Percentiles rank a stretch among this genome's conserved stretches.
These are phyloP conservation scores for Claviceps capensis DNA, from an alignment of 2,329 filamentous ascomycete genomes.

Conservation along the genomic window DNA sequence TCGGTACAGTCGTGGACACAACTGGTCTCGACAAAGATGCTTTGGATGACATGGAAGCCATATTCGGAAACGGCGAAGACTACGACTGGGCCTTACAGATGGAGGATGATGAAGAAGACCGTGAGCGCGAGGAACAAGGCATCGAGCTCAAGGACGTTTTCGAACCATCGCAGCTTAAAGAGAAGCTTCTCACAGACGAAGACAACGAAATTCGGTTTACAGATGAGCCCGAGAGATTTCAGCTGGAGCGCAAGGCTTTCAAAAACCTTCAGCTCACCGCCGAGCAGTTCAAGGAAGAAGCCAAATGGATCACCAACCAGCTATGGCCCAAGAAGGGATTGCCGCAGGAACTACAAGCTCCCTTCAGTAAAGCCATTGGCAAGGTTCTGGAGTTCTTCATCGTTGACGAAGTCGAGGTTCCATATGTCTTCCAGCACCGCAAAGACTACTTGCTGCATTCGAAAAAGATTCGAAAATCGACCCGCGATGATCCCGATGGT, in stretches of 20 bases:
- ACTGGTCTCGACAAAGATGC: slow-evolving; percentile 83
- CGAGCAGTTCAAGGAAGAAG: slow-evolving; percentile 82
- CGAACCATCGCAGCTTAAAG: slow-evolving; percentile 84
- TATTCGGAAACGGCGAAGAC: slow-evolving; percentile 90
- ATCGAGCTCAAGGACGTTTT: slow-evolving; percentile 96
- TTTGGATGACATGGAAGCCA: slow-evolving; percentile 88
- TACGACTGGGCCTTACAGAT: slow-evolving; percentile 89
- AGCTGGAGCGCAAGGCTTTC: slow-evolving; percentile 81
- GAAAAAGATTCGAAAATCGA: slow-evolving; percentile 50
- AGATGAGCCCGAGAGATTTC: slow-evolving; percentile 89
- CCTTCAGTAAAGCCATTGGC: slow-evolving; percentile 76
- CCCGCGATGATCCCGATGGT: slow-evolving; percentile 52
- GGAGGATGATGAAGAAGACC: slow-evolving; percentile 74
- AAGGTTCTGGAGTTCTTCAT: slow-evolving; percentile 95
- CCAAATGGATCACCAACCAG: slow-evolving; percentile 79
- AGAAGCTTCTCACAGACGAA: slow-evolving; percentile 89
- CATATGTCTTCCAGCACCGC: slow-evolving; percentile 95
- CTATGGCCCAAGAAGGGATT: slow-evolving; percentile 81
- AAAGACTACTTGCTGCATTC: slow-evolving; percentile 95
- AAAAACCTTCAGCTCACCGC: slow-evolving; percentile 66
- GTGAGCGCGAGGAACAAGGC: slow-evolving; percentile 64
- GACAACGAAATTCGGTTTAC: slow-evolving; percentile 81
- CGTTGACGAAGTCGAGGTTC: slow-evolving; percentile 85
- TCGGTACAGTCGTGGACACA: slow-evolving; percentile 59
- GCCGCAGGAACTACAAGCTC: slow-evolving; percentile 55